phyloP scores from a whole-genome alignment of 2,329 filamentous ascomycete genomes.

The Cladosporium sphaerospermum region DNA sequence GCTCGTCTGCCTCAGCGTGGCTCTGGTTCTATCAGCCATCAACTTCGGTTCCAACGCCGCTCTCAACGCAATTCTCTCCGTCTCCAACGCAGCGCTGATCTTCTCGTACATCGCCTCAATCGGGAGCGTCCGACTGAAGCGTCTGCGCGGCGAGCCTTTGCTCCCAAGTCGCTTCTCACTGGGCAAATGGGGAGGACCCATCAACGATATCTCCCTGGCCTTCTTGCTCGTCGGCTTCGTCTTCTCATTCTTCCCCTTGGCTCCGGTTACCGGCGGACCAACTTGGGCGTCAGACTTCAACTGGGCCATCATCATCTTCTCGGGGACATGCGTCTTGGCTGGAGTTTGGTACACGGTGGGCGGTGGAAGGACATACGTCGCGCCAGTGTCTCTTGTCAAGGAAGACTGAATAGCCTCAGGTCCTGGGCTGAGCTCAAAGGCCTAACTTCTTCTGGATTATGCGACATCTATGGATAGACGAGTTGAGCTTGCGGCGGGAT shows the following conservation, averaged over 20 bases:
- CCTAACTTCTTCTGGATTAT: too few species aligned
- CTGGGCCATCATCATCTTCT: slow-evolving; percentile 30
- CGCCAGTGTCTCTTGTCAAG: slow-evolving; percentile 27
- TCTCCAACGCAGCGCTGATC: slow-evolving; percentile 31
- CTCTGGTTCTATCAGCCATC: slow-evolving; percentile 33
- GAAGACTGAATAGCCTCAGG: slow-evolving; percentile 16
- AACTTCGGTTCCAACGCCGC: slow-evolving; percentile 38
- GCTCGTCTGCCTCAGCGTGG: slow-evolving; percentile 22
- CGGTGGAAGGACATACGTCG: slow-evolving; percentile 24
- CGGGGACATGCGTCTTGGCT: slow-evolving; percentile 18
- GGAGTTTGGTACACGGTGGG: slow-evolving; percentile 24
- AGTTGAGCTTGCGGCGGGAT: too few species aligned
- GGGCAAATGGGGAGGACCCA: slow-evolving; percentile 25
- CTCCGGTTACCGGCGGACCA: slow-evolving; percentile 17
- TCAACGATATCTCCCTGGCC: slow-evolving; percentile 29
- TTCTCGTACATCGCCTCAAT: slow-evolving; percentile 31
- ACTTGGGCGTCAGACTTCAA: slow-evolving; percentile 26
- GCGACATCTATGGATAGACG: too few species aligned
- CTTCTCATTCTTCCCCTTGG: slow-evolving; percentile 30
- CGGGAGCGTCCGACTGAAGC: slow-evolving; percentile 28
- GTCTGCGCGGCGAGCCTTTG: slow-evolving; percentile 26
- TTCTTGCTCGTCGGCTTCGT: slow-evolving; percentile 28
- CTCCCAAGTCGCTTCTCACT: slow-evolving; percentile 28
- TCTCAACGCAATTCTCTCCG: slow-evolving; percentile 37
- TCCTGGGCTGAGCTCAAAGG: too few species aligned